Evolutionary conservation across 192 early-diverging fungal genomes (phyloP).

Genomic region (Glomus cerebriforme): DNA sequence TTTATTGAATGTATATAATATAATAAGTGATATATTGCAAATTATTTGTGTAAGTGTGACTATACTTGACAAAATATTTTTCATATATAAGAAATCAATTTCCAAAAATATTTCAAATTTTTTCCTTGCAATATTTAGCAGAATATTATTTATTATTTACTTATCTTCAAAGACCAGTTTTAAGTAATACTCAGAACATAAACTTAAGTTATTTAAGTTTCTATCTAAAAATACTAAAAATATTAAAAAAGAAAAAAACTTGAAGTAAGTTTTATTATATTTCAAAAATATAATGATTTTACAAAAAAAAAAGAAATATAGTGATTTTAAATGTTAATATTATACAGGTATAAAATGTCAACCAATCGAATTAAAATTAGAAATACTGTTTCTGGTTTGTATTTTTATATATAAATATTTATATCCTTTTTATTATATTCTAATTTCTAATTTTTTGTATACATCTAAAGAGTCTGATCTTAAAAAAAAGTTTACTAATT

Average conservation of each 20-base stretch:
- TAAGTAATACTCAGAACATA: no score
- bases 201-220: no score
- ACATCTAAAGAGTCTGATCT: constrained; percentile 5
- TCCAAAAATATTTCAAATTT: no score
- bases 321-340: constrained; percentile 15
- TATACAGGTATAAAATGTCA: constrained; percentile 17
- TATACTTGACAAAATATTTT: no score
- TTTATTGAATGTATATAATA: no score
- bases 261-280: constrained; percentile 8
- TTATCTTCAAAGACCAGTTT: no score
- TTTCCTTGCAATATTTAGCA: no score
- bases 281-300: constrained; percentile 13
- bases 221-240: no score
- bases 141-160: no score
- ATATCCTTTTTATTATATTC: constrained; percentile 31
- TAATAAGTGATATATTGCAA: no score
- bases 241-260: constrained; percentile 17
- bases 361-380: constrained; percentile 1
- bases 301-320: constrained; percentile 19
- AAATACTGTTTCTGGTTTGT: constrained; percentile 21
- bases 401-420: constrained; percentile 25
- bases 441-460: constrained; percentile 32
- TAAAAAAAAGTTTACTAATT: constrained; percentile 17
- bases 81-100: no score
- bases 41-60: no score